Base-by-base conservation (phyloP, 1,139 yeast species). In the Saccharomyces hybrid region DNA sequence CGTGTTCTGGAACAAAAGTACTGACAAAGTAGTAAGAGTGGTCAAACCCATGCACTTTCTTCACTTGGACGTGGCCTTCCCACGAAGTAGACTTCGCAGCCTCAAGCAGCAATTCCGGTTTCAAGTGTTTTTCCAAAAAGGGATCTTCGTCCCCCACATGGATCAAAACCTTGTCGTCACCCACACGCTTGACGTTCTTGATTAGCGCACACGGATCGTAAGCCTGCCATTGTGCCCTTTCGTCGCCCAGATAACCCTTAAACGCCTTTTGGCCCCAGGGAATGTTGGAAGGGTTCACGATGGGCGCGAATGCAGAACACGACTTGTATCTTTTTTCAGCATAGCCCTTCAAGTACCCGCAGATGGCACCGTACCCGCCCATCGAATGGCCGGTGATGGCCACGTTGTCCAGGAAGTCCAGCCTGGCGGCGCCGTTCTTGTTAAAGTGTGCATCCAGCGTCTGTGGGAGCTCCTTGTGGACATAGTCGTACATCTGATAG, bases 301-400 rank as follows among this genome's bases (percentile, higher is more conserved):
- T 88, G 54, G 99, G 98, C 0, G 97, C 82, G 74, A 93, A 93
- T 0, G 97, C 98, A 58, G 91, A 82, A 41, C 88, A 95, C 1
- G 95, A 83, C 69, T 81, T 82, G 76, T 86, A 93, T 34, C 58
- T 56, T 26, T 54, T 53, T 5, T 55, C 54, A 65, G 76, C 76
- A 1, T 93, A 89, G 68, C 87, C 83, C 61, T 78, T 80, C 55
- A 93, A 74, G 69, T 81, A 91, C 14, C 95, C 84, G 54, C 86
- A 75, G 57, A 93, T 73, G 0, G 99, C 96, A 53, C 99, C 99
- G 70, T 80, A 89, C 0, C 99, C 99, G 51, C 99, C 99, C 98
- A 93, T 93, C 2, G 99, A 93, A 70, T 93, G 98, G 48, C 98
- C 98, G 9, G 95, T 84, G 60, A 93, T 83, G 28, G 93, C 80